Evolutionary conservation across 164 flowering plant species (phyloP), one percentile per base, ranked within the genome.

Genomic region (Piper longum): DNA sequence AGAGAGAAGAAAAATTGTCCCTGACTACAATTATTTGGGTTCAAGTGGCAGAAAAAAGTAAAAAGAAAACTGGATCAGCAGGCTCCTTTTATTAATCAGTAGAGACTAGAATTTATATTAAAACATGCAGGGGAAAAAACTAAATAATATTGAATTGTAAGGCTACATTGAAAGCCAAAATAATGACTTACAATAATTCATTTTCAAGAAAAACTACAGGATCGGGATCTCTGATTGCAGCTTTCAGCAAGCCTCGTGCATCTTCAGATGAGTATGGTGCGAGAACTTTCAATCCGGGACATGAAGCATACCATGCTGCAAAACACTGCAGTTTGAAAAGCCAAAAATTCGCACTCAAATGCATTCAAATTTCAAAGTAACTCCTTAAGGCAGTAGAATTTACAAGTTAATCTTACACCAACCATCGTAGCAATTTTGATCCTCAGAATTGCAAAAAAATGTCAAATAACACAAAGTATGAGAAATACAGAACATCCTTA

Each of bases 201-300:
- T 91, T 95, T 77, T 95, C 97, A 67, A 91, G 96, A 73, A 91
- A 90, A 64, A 90, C 88, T 72, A 87, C 92, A 68, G 97, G 83
- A 66, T 87, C 93, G 40, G 86, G 87, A 61, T 90, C 92, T 65
- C 89, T 82, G 5, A 88, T 88, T 26, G 90, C 92, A 65, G 92
- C 89, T 78, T 87, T 89, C 41, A 89, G 73, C 48, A 87, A 79
- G 16, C 95, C 92, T 60, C 96, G 84, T n/a, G 93, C 87, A 83
- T 91, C 95, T 69, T 86, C 96, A 45, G 96, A 76, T 54, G 97
- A 87, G 75, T 88, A 90, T 13, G 96, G 98, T 26, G 80, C 60
- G 58, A 91, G 69, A 56, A 91, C 96, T 71, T 91, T 90, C 75
- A 90, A 74, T 43, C 95, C 96, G 59, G 96, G 96, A 60, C 79